A percentile compares a stretch with the other conserved stretches of the same genome.
These are phyloP conservation scores for Cryptococcus maquisensis DNA, from an alignment of 1,284 basidiomycete genomes.

Conservation along the genomic window DNA sequence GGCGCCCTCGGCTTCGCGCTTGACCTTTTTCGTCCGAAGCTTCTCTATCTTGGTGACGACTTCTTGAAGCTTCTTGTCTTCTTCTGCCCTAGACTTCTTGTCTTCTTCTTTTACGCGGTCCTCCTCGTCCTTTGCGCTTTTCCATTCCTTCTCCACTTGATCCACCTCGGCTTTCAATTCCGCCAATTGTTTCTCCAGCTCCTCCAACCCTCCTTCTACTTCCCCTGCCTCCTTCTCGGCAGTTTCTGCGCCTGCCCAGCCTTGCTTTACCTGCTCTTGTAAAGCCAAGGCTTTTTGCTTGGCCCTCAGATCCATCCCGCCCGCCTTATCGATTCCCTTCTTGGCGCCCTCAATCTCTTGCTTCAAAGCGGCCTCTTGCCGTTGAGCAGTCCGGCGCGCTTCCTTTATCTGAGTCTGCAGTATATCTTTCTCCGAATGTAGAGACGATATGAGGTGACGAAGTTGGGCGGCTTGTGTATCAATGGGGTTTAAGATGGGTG, in stretches of 20 bases:
- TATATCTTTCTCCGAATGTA: slow-evolving; percentile 43
- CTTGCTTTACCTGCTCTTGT: slow-evolving; percentile 50
- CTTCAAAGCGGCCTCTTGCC: slow-evolving; percentile 44
- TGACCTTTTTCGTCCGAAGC: slow-evolving; percentile 58
- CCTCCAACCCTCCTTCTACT: slow-evolving; percentile 33
- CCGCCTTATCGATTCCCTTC: slow-evolving; percentile 46
- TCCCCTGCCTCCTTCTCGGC: slow-evolving; percentile 37
- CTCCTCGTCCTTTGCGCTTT: slow-evolving; percentile 31
- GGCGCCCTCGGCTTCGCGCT: slow-evolving; percentile 38
- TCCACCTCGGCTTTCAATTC: slow-evolving; percentile 28
- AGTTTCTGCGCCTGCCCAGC: slow-evolving; percentile 40
- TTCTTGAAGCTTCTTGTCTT: slow-evolving; percentile 42
- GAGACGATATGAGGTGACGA: slow-evolving; percentile 39
- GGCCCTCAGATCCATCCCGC: slow-evolving; percentile 42
- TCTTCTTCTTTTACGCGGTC: slow-evolving; percentile 40
- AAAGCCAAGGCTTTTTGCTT: slow-evolving; percentile 48
- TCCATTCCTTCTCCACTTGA: slow-evolving; percentile 29
- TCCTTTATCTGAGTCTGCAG: slow-evolving; percentile 46
- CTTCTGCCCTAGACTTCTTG: slow-evolving; percentile 33
- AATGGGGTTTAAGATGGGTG: slow-evolving; percentile 35
- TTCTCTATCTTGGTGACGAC: slow-evolving; percentile 68
- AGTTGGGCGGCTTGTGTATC: slow-evolving; percentile 44
- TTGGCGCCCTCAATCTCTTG: slow-evolving; percentile 47
- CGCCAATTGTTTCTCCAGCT: slow-evolving; percentile 29
- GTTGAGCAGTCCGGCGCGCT: slow-evolving; percentile 43